A percentile compares a stretch with the other conserved stretches of the same genome.
phyloP scores from a whole-genome alignment of 1,139 yeast species.

The Kodamaea alishanica region DNA sequence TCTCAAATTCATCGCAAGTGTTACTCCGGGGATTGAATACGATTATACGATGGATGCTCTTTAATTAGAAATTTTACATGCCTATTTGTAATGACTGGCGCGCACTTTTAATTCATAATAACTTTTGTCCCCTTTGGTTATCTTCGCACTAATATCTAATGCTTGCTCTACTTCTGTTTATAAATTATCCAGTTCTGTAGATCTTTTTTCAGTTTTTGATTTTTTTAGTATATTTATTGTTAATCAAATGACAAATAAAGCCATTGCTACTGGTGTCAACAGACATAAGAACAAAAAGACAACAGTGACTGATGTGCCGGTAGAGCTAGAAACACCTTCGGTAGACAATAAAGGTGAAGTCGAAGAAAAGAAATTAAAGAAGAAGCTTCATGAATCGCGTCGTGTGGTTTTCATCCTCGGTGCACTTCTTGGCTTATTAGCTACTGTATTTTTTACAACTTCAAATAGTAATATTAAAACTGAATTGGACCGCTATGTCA shows the following conservation, averaged over 20 bases:
- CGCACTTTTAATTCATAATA: too few relatives aligned
- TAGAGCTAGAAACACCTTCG: not conserved
- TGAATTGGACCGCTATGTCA: constrained; percentile 55
- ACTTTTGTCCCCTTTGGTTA: too few relatives aligned
- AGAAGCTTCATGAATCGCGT: constrained; percentile 32
- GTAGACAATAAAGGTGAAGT: not conserved
- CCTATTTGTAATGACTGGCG: too few relatives aligned
- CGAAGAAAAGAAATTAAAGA: constrained; percentile 10
- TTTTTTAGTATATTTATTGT: too few relatives aligned
- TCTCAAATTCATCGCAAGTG: constrained; percentile 91
- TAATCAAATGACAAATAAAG: too few relatives aligned
- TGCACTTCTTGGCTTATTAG: constrained; percentile 61
- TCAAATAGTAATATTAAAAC: constrained; percentile 36
- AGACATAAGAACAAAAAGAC: too few relatives aligned
- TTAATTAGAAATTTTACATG: constrained; percentile 18
- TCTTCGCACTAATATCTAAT: too few relatives aligned
- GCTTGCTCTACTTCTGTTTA: too few relatives aligned
- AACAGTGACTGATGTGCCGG: too few relatives aligned
- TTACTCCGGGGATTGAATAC: constrained; percentile 95
- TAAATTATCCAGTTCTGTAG: too few relatives aligned
- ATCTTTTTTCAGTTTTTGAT: too few relatives aligned
- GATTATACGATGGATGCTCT: constrained; percentile 94
- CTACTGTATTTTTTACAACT: constrained; percentile 63
- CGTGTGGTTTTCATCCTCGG: constrained; percentile 53
- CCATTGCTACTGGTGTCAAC: too few relatives aligned